Evolutionary conservation across 352 stramenopile species (phyloP).

Genomic region (Plasmopara muralis): DNA sequence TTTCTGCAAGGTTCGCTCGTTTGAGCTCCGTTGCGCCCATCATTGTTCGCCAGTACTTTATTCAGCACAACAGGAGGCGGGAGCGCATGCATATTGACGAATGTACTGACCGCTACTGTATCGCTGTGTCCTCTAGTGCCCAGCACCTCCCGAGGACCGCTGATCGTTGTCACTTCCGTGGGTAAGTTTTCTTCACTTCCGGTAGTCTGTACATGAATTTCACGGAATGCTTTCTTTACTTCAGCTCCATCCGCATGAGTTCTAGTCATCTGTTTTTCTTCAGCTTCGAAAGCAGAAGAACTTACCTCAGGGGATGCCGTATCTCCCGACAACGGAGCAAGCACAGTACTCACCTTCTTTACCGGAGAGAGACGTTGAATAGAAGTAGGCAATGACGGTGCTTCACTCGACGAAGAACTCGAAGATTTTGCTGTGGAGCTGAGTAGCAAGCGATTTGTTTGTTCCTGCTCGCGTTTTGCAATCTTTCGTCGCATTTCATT

Average conservation of each 20-base stretch:
- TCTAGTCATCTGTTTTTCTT: not conserved
- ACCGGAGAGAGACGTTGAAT: not conserved
- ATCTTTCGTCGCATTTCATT: slow-evolving; percentile 52
- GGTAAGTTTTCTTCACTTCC: slow-evolving; percentile 5
- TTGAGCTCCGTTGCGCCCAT: slow-evolving; percentile 19
- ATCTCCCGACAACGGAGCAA: slow-evolving; percentile 3
- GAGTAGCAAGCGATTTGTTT: slow-evolving; percentile 21
- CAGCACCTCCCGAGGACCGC: slow-evolving; percentile 1
- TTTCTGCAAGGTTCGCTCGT: slow-evolving; percentile 27
- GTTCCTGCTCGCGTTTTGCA: slow-evolving; percentile 39
- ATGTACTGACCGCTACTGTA: slow-evolving; percentile 31
- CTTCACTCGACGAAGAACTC: slow-evolving; percentile 10
- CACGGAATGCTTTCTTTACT: not conserved
- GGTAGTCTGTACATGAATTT: slow-evolving; percentile 3
- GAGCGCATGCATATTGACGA: slow-evolving; percentile 18
- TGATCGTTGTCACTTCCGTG: slow-evolving; percentile 4
- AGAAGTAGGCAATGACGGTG: slow-evolving; percentile 13
- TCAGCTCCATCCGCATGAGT: not conserved
- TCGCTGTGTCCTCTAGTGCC: slow-evolving; percentile 6
- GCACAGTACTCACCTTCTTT: slow-evolving; percentile 7
- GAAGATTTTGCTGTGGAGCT: slow-evolving; percentile 12
- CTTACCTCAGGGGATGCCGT: slow-evolving; percentile 3
- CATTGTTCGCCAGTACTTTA: slow-evolving; percentile 21
- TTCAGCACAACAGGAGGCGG: slow-evolving; percentile 14
- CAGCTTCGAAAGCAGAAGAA: slow-evolving; percentile 2